phyloP scores from a whole-genome alignment of 768 basidiomycete species.

The Boletus fagicola region DNA sequence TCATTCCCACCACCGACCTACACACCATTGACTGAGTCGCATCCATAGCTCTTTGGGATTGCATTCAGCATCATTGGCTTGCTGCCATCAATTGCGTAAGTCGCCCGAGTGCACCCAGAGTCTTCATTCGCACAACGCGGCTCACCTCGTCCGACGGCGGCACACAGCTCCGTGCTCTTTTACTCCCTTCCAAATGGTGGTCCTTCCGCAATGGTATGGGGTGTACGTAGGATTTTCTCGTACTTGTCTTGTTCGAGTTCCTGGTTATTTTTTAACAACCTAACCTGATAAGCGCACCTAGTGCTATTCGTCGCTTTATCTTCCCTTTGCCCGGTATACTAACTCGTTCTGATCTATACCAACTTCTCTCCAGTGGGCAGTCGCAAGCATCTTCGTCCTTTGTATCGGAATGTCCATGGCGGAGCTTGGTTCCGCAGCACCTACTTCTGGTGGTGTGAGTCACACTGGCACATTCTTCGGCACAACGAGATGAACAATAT shows the following conservation, averaged over 20 bases:
- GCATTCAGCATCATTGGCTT: slow-evolving; percentile 71
- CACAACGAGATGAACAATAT: background rate
- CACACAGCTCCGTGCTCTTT: slow-evolving; percentile 40
- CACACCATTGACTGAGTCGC: background rate
- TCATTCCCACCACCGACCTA: too few species aligned
- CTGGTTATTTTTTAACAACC: background rate
- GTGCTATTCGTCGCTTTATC: slow-evolving; percentile 1
- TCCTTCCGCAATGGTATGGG: slow-evolving; percentile 46
- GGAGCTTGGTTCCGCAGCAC: slow-evolving; percentile 41
- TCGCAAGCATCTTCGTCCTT: slow-evolving; percentile 38
- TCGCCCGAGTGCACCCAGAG: slow-evolving; percentile 19
- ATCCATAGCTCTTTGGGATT: slow-evolving; percentile 61
- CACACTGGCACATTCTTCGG: background rate
- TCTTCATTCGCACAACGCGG: background rate
- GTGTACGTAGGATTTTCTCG: slow-evolving; percentile 27
- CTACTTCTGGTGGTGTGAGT: slow-evolving; percentile 42
- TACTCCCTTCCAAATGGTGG: slow-evolving; percentile 55
- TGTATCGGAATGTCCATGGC: slow-evolving; percentile 43
- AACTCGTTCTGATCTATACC: background rate
- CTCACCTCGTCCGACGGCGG: background rate
- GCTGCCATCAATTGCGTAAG: slow-evolving; percentile 61
- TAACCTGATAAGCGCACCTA: slow-evolving; percentile 12
- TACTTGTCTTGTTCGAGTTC: background rate
- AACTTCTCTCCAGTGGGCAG: slow-evolving; percentile 32
- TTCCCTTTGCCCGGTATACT: background rate